Evolutionary conservation across 305 asterid genomes (phyloP).

Genomic region (Plantago coronopus): DNA sequence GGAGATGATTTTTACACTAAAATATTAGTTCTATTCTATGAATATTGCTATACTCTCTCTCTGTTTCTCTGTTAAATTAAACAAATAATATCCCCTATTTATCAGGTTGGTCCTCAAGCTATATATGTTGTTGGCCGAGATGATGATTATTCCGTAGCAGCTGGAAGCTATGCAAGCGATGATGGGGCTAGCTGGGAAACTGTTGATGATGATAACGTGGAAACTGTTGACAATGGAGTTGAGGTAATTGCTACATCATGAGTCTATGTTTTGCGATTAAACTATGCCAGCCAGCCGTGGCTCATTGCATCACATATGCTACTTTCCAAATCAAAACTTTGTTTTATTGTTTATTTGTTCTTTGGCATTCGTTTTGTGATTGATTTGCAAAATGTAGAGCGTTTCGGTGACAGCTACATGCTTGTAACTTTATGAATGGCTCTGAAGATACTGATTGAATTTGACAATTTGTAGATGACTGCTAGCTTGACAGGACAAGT

Average conservation of each 20-base stretch:
- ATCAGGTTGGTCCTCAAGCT: constrained; percentile 98
- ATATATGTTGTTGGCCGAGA: constrained; percentile 97
- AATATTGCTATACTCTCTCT: constrained; percentile 1
- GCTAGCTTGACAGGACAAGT: too few relatives aligned
- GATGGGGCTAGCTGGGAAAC: constrained; percentile 99
- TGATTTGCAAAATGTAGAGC: background rate
- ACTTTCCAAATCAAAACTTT: too few relatives aligned
- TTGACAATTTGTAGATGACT: too few relatives aligned
- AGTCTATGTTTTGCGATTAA: too few relatives aligned
- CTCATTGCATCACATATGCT: constrained; percentile 6
- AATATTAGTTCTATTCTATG: too few relatives aligned
- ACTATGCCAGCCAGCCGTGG: too few relatives aligned
- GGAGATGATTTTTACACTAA: background rate
- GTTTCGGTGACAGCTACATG: background rate
- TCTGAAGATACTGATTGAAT: too few relatives aligned
- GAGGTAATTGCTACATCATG: constrained; percentile 49
- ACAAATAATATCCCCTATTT: constrained; percentile 8
- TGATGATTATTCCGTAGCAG: constrained; percentile 81
- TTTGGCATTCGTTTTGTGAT: background rate
- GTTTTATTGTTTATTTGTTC: background rate
- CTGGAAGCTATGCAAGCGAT: constrained; percentile 70
- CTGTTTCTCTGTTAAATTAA: constrained; percentile 6
- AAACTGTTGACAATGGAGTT: constrained; percentile 38
- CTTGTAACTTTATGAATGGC: too few relatives aligned
- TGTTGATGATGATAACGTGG: constrained; percentile 66